phyloP scores from a whole-genome alignment of 345 rosid species.

The Dipteronia sinensis region DNA sequence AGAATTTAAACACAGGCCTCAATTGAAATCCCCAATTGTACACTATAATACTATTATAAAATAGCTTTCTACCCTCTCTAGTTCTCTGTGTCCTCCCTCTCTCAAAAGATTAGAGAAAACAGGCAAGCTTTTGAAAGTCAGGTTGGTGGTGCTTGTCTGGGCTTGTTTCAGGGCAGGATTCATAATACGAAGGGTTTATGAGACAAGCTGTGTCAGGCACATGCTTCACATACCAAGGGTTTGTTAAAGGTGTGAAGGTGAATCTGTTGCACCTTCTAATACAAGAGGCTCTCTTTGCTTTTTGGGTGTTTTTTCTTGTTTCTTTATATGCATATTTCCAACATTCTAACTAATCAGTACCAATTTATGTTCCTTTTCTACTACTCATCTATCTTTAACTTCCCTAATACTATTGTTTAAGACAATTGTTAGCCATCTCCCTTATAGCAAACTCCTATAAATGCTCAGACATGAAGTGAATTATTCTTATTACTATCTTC shows the following conservation, averaged over 20 bases:
- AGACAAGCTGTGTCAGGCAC: neutral
- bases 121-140: neutral
- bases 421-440: neutral
- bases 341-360: neutral
- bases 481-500: neutral
- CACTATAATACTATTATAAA: neutral
- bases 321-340: neutral
- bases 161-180: neutral
- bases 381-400: neutral
- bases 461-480: neutral
- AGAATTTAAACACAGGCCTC: neutral
- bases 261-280: neutral
- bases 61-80: neutral
- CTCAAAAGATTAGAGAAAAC: neutral
- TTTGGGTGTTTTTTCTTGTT: neutral
- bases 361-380: neutral
- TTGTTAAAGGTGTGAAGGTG: conserved; percentile 1
- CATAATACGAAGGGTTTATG: neutral
- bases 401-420: neutral
- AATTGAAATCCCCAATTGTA: conserved; percentile 2
- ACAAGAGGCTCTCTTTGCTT: neutral
- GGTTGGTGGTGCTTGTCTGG: neutral
- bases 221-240: neutral
- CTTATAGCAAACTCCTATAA: neutral
- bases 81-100: neutral